A percentile compares a stretch with the other conserved stretches of the same genome.
These are phyloP conservation scores for Pontederia crassipes DNA, from an alignment of 176 grass and related monocot species.

Conservation along the genomic window DNA sequence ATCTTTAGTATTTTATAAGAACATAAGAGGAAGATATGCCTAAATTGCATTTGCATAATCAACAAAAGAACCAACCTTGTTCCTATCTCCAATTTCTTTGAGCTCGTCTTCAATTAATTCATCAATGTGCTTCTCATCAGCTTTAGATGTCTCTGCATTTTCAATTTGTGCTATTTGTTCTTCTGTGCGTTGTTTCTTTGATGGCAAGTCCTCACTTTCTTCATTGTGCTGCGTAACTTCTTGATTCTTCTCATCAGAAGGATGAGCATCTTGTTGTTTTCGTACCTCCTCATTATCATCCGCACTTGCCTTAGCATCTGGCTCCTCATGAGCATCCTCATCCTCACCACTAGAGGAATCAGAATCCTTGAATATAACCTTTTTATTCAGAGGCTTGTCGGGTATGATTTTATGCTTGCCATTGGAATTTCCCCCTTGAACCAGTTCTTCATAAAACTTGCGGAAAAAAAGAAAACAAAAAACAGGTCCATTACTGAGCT, in stretches of 20 bases:
- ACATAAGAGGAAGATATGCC: no score
- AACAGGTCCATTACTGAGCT: not conserved
- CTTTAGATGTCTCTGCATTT: constrained; percentile 14
- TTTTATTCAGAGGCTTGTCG: constrained; percentile 69
- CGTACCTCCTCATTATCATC: constrained; percentile 23
- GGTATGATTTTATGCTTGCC: constrained; percentile 24
- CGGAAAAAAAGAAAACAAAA: not conserved
- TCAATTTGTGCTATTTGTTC: constrained; percentile 10
- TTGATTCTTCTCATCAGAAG: constrained; percentile 12
- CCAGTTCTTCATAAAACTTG: constrained; percentile 72
- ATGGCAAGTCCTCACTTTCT: constrained; percentile 29
- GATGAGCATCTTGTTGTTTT: constrained; percentile 17
- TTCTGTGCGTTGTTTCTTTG: constrained; percentile 62
- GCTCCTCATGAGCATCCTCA: constrained; percentile 29
- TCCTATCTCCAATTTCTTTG: constrained; percentile 65
- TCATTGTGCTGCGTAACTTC: constrained; percentile 22
- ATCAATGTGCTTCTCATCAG: constrained; percentile 62
- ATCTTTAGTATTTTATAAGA: no score
- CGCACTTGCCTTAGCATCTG: constrained; percentile 27
- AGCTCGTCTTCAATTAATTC: constrained; percentile 87
- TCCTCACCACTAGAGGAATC: constrained; percentile 68
- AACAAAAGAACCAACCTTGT: constrained; percentile 52
- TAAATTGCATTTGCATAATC: constrained; percentile 8
- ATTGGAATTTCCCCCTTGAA: constrained; percentile 38
- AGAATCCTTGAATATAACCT: constrained; percentile 67